Evolutionary conservation across 495 filamentous ascomycete genomes (phyloP).

Genomic region (Jackrogersella multiformis): DNA sequence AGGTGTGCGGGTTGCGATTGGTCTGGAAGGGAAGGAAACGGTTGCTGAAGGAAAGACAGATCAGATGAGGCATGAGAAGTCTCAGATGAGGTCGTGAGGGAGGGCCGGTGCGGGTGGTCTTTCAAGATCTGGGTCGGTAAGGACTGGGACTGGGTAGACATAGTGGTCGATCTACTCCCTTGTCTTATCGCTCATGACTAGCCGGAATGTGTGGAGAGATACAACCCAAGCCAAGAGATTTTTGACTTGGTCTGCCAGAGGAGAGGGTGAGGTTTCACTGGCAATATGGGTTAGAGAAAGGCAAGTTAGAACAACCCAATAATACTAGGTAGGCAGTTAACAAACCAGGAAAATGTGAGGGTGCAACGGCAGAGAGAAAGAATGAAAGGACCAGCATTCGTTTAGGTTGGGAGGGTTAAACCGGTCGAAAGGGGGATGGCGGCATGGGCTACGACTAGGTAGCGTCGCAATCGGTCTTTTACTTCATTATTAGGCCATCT

Average conservation of each 20-base stretch:
- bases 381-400: conserved; percentile 32
- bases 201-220: conserved; percentile 35
- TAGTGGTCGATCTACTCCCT: conserved; percentile 41
- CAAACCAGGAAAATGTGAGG: conserved; percentile 24
- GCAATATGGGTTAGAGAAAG: conserved; percentile 29
- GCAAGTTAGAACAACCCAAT: conserved; percentile 21
- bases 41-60: conserved; percentile 38
- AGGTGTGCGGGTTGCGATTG: conserved; percentile 37
- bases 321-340: conserved; percentile 12
- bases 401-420: conserved; percentile 22
- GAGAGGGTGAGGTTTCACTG: conserved; percentile 41
- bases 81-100: conserved; percentile 44
- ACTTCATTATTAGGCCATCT: conserved; percentile 35
- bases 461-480: conserved; percentile 43
- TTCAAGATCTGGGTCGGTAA: conserved; percentile 22
- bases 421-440: conserved; percentile 40
- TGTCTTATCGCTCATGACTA: conserved; percentile 41
- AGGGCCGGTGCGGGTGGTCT: conserved; percentile 40
- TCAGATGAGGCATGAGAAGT: conserved; percentile 46
- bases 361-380: conserved; percentile 26
- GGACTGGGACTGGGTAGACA: conserved; percentile 33
- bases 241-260: conserved; percentile 30
- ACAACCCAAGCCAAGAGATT: conserved; percentile 37
- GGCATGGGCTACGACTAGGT: conserved; percentile 29
- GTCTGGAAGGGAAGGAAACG: conserved; percentile 40